Conservation (phyloP, 1,284 basidiomycete genomes). For the Microbotryum scabiosae region DNA sequence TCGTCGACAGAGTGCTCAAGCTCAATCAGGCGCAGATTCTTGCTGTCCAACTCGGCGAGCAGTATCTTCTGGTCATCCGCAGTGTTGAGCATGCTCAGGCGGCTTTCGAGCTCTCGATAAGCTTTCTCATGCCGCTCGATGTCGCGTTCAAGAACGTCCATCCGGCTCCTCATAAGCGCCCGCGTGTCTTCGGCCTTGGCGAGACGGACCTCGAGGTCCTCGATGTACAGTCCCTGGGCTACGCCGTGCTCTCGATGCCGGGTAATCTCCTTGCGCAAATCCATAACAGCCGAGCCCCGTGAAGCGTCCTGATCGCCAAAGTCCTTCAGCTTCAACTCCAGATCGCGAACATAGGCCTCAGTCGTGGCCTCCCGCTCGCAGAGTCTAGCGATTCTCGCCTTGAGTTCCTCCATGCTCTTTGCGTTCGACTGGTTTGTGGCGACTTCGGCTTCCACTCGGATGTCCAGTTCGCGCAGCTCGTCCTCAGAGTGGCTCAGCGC, state of each 20-base stretch:
- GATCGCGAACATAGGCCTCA: conserved; percentile 84
- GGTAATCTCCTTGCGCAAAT: conserved; percentile 72
- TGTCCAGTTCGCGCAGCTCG: conserved; percentile 80
- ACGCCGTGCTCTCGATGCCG: conserved; percentile 67
- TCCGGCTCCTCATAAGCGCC: conserved; percentile 55
- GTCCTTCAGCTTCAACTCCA: conserved; percentile 78
- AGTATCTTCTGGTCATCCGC: conserved; percentile 51
- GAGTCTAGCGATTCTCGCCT: conserved; percentile 68
- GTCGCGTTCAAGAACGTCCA: conserved; percentile 71
- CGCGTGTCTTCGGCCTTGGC: conserved; percentile 69
- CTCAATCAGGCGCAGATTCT: conserved; percentile 63
- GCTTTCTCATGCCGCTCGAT: conserved; percentile 59
- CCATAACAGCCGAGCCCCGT: conserved; percentile 65
- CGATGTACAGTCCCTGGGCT: conserved; percentile 68
- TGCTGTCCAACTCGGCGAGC: conserved; percentile 63
- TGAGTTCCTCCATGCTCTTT: conserved; percentile 70
- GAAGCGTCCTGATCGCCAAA: conserved; percentile 68
- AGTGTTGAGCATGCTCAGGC: conserved; percentile 59
- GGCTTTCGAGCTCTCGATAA: conserved; percentile 59
- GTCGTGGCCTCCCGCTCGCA: conserved; percentile 80
- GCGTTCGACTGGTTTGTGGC: conserved; percentile 66
- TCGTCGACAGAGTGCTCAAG: conserved; percentile 67
- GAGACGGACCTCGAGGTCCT: conserved; percentile 78
- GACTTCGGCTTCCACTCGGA: conserved; percentile 57
- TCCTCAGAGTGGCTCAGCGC: conserved; percentile 84